phyloP scores from a whole-genome alignment of 2,329 filamentous ascomycete genomes.

The Hymenoscyphus linearis region DNA sequence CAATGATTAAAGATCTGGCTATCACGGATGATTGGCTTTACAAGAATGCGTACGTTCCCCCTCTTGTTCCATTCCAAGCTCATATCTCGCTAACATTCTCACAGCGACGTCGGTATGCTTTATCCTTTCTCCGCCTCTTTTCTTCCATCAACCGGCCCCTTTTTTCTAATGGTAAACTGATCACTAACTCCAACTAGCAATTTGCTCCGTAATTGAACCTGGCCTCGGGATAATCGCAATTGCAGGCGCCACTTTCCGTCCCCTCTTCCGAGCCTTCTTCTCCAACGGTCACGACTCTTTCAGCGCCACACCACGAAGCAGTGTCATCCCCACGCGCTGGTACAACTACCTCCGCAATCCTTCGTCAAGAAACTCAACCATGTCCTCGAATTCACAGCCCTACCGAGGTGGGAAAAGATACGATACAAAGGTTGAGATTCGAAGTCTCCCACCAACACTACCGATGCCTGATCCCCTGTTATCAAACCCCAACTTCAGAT shows the following conservation, averaged over 20 bases:
- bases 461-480: too few species aligned
- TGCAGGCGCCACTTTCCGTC: constrained; percentile 43
- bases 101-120: constrained; percentile 22
- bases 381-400: neutral
- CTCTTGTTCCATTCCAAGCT: neutral
- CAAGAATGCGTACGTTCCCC: constrained; percentile 16
- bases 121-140: neutral
- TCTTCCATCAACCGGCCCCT: neutral
- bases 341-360: neutral
- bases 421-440: too few species aligned
- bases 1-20: constrained; percentile 19
- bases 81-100: constrained; percentile 5
- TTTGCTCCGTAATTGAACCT: constrained; percentile 45
- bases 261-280: constrained; percentile 33
- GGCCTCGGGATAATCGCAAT: constrained; percentile 45
- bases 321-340: neutral
- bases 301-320: neutral
- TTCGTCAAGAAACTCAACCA: neutral
- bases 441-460: too few species aligned
- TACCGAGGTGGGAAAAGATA: neutral
- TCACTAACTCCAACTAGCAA: constrained; percentile 28
- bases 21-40: constrained; percentile 23
- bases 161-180: neutral
- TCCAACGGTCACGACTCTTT: neutral
- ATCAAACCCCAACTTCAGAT: too few species aligned